phyloP scores from a whole-genome alignment of 331 rosid genomes.

The Acacia pycnantha region DNA sequence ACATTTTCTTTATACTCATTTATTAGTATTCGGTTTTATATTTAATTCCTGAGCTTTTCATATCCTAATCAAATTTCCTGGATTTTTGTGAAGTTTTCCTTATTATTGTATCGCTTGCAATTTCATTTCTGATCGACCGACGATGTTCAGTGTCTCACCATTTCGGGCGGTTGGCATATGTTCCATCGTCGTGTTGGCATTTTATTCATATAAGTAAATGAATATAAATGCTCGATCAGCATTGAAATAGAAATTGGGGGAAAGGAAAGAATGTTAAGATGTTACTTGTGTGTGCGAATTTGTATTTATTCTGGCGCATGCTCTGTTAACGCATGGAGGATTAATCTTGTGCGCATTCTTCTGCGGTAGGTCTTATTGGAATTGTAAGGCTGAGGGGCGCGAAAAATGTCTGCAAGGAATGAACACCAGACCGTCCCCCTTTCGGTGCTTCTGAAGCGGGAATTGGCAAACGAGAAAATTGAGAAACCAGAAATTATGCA shows the following conservation, averaged over 20 bases:
- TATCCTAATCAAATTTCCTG: neutral
- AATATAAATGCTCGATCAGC: conserved; percentile 6
- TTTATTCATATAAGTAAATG: neutral
- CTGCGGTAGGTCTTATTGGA: conserved; percentile 20
- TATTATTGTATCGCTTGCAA: neutral
- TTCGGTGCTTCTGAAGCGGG: conserved; percentile 85
- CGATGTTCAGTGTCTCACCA: conserved; percentile 2
- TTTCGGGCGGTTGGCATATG: neutral
- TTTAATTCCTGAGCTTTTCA: neutral
- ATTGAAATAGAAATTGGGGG: neutral
- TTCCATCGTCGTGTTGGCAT: neutral
- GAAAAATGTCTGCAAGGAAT: conserved; percentile 67
- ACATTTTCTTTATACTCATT: conserved; percentile 3
- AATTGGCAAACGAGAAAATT: conserved; percentile 73
- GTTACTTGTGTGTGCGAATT: conserved; percentile 18
- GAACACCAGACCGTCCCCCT: conserved; percentile 81
- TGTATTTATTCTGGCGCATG: conserved; percentile 37
- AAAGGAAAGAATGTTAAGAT: neutral
- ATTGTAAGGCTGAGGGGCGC: conserved; percentile 25
- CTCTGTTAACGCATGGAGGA: conserved; percentile 33
- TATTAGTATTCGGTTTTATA: neutral
- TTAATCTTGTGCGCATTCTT: conserved; percentile 37
- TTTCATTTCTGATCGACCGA: conserved; percentile 11
- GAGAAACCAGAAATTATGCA: conserved; percentile 76
- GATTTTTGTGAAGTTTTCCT: neutral